Evolutionary conservation across 2,329 filamentous ascomycete species (phyloP).

Genomic region (Paecilomyces variotii): DNA sequence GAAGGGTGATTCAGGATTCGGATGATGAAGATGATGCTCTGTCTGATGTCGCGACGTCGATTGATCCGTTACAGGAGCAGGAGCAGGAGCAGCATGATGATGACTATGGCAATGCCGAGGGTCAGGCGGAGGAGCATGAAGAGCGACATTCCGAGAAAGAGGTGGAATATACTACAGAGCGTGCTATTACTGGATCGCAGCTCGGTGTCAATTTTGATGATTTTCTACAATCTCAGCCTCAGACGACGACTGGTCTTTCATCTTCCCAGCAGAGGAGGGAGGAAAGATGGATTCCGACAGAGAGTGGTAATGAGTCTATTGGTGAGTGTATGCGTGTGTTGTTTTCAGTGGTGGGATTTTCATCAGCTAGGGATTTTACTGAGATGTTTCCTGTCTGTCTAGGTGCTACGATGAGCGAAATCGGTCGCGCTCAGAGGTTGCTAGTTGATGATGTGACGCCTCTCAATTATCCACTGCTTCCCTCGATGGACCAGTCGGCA

Average conservation of each 20-base stretch:
- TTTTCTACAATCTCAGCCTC: constrained; percentile 24
- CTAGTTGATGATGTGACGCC: constrained; percentile 20
- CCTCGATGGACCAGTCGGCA: constrained; percentile 4
- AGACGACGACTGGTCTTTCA: constrained; percentile 14
- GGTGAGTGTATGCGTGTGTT: constrained; percentile 14
- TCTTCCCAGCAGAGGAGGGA: constrained; percentile 27
- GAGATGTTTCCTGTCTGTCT: not conserved
- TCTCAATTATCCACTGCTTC: constrained; percentile 8
- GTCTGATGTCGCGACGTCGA: constrained; percentile 13
- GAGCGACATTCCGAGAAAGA: not conserved
- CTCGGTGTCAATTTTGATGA: constrained; percentile 29
- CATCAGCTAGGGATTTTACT: not conserved
- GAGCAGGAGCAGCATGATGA: constrained; percentile 4
- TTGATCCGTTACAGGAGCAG: constrained; percentile 10
- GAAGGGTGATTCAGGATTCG: constrained; percentile 37
- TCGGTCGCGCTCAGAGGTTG: constrained; percentile 23
- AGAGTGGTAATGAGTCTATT: constrained; percentile 21
- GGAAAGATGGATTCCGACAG: constrained; percentile 26
- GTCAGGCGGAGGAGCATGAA: not conserved
- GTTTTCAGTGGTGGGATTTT: not conserved
- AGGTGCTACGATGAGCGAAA: constrained; percentile 28
- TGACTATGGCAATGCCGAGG: not conserved
- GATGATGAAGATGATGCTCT: constrained; percentile 34
- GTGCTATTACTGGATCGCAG: constrained; percentile 9
- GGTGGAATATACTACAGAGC: not conserved